Evolutionary conservation across 176 grass and related monocot genomes (phyloP).

Genomic region (Triticum turgidum): DNA sequence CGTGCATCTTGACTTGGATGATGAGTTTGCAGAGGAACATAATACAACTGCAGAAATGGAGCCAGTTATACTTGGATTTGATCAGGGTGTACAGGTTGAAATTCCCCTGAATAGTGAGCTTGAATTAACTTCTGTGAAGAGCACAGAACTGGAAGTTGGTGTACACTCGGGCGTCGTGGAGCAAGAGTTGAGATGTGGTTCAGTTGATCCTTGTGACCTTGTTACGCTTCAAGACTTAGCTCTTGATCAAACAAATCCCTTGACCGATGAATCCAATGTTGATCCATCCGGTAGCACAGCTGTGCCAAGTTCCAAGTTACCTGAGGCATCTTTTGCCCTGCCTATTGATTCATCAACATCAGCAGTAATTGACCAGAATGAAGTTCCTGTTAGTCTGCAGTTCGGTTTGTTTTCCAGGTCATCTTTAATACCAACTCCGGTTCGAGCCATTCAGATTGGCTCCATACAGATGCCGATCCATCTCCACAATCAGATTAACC

Average conservation of each 20-base stretch:
- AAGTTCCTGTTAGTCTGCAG: constrained; percentile 72
- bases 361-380: constrained; percentile 40
- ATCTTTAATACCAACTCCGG: constrained; percentile 84
- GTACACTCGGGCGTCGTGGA: constrained; percentile 37
- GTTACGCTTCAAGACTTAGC: constrained; percentile 52
- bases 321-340: constrained; percentile 40
- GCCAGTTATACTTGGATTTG: constrained; percentile 88
- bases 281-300: constrained; percentile 37
- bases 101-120: constrained; percentile 59
- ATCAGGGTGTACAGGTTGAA: constrained; percentile 91
- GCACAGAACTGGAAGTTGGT: constrained; percentile 44
- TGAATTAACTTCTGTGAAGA: constrained; percentile 59
- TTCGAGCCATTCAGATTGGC: constrained; percentile 97
- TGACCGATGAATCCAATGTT: constrained; percentile 29
- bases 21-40: constrained; percentile 52
- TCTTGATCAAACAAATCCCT: constrained; percentile 52
- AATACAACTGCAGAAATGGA: constrained; percentile 52
- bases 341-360: constrained; percentile 48
- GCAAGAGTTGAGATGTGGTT: constrained; percentile 39
- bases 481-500: constrained; percentile 69
- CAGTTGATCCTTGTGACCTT: constrained; percentile 35
- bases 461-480: constrained; percentile 99
- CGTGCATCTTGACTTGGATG: constrained; percentile 52
- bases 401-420: constrained; percentile 95
- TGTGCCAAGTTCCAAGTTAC: constrained; percentile 52